Evolutionary conservation across 352 stramenopile species (phyloP), one percentile per base, ranked within the genome.

Genomic region (Phytophthora meadii): DNA sequence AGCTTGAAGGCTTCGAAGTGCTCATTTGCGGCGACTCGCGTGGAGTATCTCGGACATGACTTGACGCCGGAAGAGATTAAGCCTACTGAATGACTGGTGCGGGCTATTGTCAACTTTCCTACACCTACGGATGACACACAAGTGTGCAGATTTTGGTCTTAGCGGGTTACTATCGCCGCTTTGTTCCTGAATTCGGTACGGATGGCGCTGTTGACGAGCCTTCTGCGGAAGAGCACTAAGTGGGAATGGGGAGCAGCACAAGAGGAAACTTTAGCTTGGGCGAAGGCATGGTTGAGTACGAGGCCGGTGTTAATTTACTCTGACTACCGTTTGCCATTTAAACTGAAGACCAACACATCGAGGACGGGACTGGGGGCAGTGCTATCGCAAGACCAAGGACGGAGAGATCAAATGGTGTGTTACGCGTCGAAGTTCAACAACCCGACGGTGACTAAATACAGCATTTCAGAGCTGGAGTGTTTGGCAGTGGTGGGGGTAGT

Each of bases 21-120:
- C 27, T n/a, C 34, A 3, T 79, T 79, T 40, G 55, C 58, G 0
- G 41, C 45, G 1, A 40, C 28, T 0, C 39, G 12, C 5, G 56
- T 75, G 10, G 53, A 79, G 40, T 79, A 67, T 27, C 40, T 78
- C 0, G 65, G 70, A 0, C 60, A 78, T 24, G 50, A 70, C 4
- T 17, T 79, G 11, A 62, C 25, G 3, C 11, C 50, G 1, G 39
- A 66, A 0, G 65, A 57, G 2, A 53, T 68, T 8, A 14, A 54
- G 11, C 57, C 66, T 5, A 51, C 45, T 1, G 24, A 6, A 4
- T 1, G 27, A 30, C 27, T 30, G 3, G 27, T 30, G 57, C 32
- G 58, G 5, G 54, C 45, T 1, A 37, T 74, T 6, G 7, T 30
- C 0, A 7, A 71, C 3, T 67, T 39, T 22, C 49, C 64, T 4